Evolutionary conservation across 2,329 filamentous ascomycete species (phyloP), one percentile per base, ranked within the genome.

Genomic region (Nigrospora oryzae): DNA sequence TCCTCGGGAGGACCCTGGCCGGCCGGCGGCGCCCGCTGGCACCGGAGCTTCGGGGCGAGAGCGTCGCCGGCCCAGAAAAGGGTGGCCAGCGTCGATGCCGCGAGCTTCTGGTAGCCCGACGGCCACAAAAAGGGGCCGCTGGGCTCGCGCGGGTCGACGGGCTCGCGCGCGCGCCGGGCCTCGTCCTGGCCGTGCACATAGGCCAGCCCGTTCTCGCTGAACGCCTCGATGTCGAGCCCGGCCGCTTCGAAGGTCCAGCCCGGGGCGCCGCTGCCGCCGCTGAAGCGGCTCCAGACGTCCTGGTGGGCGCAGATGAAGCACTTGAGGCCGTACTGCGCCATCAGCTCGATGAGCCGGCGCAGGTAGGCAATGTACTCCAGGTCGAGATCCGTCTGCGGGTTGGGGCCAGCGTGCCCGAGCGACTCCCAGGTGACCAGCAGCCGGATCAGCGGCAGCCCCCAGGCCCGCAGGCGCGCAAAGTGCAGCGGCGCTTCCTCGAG

Each of bases 351-450:
- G 15, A 69, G 58, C 19, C 54, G 49, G 11, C 59, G 56, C 11
- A 69, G 52, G 43, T 67, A 69, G 4, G 49, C 56, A 10, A 69
- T 61, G 43, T 69, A 69, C 45, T 66, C 64, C 7, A 62, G 44
- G 45, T 69, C 66, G 4, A 61, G 49, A 45, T 67, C 56, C n/a
- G 49, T 53, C 35, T 46, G 44, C 4, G 61, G 57, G 43, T 62
- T 53, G 11, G 62, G 61, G 0, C 62, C 60, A 1, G 53, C 47
- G 40, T 64, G 62, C 3, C 58, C 65, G 8, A 69, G 52, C 6
- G 66, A 62, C 46, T 69, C 66, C 66, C 66, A 69, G 4, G 64
- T 66, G n/a, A 69, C 64, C 12, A 69, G 63, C 43, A 69, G 56
- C 23, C 66, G 59, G 12, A 68, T 55, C 19, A 69, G 50, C 30